Base-by-base conservation (phyloP, 345 rosid species). In the Dipteronia dyeriana region DNA sequence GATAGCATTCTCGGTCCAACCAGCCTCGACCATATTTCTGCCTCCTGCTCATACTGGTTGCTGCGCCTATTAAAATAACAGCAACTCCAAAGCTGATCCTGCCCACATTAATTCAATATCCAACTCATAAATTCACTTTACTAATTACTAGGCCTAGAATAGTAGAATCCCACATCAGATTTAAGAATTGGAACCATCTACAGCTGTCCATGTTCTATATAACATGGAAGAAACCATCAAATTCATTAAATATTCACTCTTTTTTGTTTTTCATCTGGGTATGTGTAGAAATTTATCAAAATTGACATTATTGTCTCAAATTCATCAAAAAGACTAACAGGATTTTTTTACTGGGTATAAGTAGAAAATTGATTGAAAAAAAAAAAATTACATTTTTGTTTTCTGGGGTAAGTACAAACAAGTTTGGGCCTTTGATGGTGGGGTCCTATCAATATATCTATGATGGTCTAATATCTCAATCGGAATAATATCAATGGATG, bases 11-110 rank as follows among this genome's bases (percentile, higher is more conserved):
- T 17, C 82, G 84, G 9, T 90, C 86, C 11, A 92, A 63, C 98
- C 98, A 92, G 25, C 97, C 98, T 73, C 79, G 76, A 8, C 97
- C 91, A 51, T 89, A 95, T 1, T 68, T 29, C 70, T 95, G 98
- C 67, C n/a, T 70, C 70, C 80, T 81, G 89, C 90, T 91, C 94
- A 95, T 92, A 71, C 92, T 95, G 19, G 88, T 86, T 65, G 92
- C 90, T 9, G 82, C 82, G 20, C 92, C 72, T 41, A 95, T 26
- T 25, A 95, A 54, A 29, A 85, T 73, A 1, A 76, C 84, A 7
- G 83, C 94, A 19, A 84, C 41, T 64, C 90, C 95, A 71, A 88
- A 92, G 85, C 85, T 83, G 10, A 82, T 76, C 98, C 98, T 94
- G 86, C 81, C 34, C 34, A 47, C 38, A 34, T 34, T 34, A 34